phyloP scores from a whole-genome alignment of 1,284 basidiomycete genomes.

The Puccinia horiana region DNA sequence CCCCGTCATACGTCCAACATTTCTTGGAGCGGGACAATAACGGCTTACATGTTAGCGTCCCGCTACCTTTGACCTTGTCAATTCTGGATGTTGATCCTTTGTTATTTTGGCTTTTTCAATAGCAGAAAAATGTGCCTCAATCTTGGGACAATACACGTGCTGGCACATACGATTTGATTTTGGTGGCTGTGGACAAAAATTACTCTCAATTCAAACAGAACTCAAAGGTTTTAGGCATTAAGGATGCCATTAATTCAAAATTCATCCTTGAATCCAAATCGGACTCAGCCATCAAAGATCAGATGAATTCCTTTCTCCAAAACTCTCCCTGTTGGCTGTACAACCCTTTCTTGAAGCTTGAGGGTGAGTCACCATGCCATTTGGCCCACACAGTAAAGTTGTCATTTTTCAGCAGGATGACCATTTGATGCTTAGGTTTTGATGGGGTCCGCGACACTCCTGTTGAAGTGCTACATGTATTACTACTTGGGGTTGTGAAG shows the following conservation, averaged over 20 bases:
- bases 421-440: background rate
- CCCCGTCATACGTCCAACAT: background rate
- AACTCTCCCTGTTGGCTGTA: conserved; percentile 55
- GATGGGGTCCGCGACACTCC: background rate
- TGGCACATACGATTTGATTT: background rate
- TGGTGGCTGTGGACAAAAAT: background rate
- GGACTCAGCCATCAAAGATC: conserved; percentile 49
- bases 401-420: too few species aligned
- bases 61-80: too few species aligned
- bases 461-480: background rate
- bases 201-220: background rate
- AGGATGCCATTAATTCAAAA: background rate
- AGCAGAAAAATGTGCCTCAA: too few species aligned
- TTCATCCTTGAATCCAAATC: conserved; percentile 45
- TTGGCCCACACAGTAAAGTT: background rate
- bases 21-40: background rate
- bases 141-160: background rate
- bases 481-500: background rate
- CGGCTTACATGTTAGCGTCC: background rate
- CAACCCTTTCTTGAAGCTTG: conserved; percentile 54
- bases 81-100: too few species aligned
- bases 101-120: too few species aligned
- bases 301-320: conserved; percentile 53
- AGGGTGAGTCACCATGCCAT: conserved; percentile 59
- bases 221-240: too few species aligned